phyloP scores from a whole-genome alignment of 2,329 filamentous ascomycete genomes.

The Conoideocrella luteorostrata region DNA sequence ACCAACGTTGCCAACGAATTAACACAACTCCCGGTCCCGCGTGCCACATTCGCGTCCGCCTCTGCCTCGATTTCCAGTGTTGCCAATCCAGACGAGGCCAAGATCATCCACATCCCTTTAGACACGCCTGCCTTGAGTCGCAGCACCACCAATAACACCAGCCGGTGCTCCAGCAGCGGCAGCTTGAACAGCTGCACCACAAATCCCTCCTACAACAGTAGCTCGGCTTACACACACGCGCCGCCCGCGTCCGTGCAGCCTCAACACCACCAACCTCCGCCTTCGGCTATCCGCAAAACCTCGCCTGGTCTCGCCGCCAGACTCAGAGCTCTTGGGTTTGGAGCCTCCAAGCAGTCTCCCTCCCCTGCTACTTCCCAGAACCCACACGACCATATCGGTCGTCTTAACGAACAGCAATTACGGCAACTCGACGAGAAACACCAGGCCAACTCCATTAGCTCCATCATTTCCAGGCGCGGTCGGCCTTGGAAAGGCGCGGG shows the following conservation, averaged over 20 bases:
- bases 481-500: conserved; percentile 66
- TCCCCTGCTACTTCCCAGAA: conserved; percentile 18
- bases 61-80: conserved; percentile 14
- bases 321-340: conserved; percentile 59
- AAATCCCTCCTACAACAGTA: conserved; percentile 6
- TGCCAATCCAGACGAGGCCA: conserved; percentile 3
- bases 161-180: conserved; percentile 5
- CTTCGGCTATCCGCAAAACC: conserved; percentile 44
- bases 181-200: conserved; percentile 4
- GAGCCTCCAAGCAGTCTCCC: conserved; percentile 33
- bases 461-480: conserved; percentile 57
- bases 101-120: conserved; percentile 1
- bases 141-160: conserved; percentile 6
- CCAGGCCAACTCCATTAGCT: conserved; percentile 43
- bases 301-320: conserved; percentile 59
- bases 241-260: conserved; percentile 9
- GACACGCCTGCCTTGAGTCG: conserved; percentile 10
- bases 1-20: conserved; percentile 22
- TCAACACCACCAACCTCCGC: conserved; percentile 19
- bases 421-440: conserved; percentile 60
- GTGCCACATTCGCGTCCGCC: conserved; percentile 19
- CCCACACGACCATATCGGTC: conserved; percentile 56
- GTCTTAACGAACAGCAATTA: conserved; percentile 64
- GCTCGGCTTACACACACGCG: conserved; percentile 18
- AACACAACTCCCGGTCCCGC: conserved; percentile 21